Base-by-base conservation (phyloP, 441 rosid genomes). In the Theobroma grandiflorum region DNA sequence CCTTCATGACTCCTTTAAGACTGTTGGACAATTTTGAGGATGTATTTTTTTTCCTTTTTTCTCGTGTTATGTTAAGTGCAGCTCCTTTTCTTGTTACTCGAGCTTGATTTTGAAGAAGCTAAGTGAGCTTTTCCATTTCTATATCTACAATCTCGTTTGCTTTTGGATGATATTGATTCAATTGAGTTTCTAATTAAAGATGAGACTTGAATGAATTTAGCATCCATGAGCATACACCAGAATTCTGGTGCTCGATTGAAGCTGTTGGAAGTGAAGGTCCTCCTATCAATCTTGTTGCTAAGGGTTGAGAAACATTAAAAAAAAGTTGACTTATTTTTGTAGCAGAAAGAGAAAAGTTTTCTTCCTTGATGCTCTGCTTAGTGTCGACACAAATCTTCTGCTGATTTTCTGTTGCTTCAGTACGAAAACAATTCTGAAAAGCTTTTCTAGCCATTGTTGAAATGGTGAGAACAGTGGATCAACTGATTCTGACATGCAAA, bases 1-100 rank as follows among this genome's bases (percentile, higher is more conserved):
- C 82, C 74, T 96, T 79, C 97, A 93, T 40, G 89, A 93, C 61
- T 96, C 99, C 49, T 96, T 96, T 72, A 88, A 84, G 87, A 92
- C 92, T 43, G 90, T 92, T 65, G 82, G 84, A 40, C 80, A 31
- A 9, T 6, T 45, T 45, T 45, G 4, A 0, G 8, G 35, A 53
- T 26, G 31, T 26, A 0, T 26, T 26, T 26, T 26, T 26, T 26
- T 26, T 26, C 31, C 1, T 26, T 26, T 26, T 26, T 26, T 26
- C 31, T 26, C 31, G 31, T 26, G 31, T 57, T 7, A 16, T 57
- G 22, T 18, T 57, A n/a, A 57, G 4, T 42, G 45, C 8, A 42
- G 45, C 0, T 42, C 45, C 31, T 26, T 26, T 26, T 26, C 31
- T 26, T 26, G 31, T 26, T 26, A 26, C 31, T 26, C 31, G 31